Percentiles rank a stretch among this genome's conserved stretches.
phyloP scores from a whole-genome alignment of 2,329 filamentous ascomycete genomes.

The Alternaria infectoria region DNA sequence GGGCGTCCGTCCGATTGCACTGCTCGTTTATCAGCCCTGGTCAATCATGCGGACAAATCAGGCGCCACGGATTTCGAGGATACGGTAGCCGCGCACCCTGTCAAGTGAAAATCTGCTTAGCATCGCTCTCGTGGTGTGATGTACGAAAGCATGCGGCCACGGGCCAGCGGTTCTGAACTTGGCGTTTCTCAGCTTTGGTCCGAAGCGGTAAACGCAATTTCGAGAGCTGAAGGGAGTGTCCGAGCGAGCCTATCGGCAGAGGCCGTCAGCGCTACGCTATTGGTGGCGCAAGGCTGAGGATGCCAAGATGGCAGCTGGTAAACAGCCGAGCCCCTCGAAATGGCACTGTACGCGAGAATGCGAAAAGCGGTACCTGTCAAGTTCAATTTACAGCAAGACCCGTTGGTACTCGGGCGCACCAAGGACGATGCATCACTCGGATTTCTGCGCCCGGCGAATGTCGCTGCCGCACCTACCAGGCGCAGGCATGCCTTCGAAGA shows the following conservation, averaged over 20 bases:
- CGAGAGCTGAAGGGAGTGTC: background rate
- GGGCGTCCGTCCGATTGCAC: background rate
- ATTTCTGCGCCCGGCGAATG: background rate
- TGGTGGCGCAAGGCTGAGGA: slow-evolving; percentile 33
- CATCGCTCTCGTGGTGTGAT: background rate
- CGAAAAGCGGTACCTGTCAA: background rate
- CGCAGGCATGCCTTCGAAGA: background rate
- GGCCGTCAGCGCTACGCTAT: slow-evolving; percentile 13
- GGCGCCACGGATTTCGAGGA: background rate
- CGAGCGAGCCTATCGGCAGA: background rate
- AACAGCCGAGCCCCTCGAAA: slow-evolving; percentile 1
- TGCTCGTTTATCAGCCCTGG: background rate
- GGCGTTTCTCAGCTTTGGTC: slow-evolving; percentile 8
- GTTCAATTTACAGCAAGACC: background rate
- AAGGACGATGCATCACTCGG: background rate
- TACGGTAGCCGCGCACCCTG: background rate
- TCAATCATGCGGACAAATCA: background rate
- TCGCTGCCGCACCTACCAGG: background rate
- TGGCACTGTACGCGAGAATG: slow-evolving; percentile 8
- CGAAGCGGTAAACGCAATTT: background rate
- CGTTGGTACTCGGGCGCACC: background rate
- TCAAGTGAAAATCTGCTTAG: background rate
- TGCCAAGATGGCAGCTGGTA: slow-evolving; percentile 20
- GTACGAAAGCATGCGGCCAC: background rate
- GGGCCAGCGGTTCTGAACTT: background rate